Conservation (phyloP, 345 rosid species). For the Ceriops tagal region DNA sequence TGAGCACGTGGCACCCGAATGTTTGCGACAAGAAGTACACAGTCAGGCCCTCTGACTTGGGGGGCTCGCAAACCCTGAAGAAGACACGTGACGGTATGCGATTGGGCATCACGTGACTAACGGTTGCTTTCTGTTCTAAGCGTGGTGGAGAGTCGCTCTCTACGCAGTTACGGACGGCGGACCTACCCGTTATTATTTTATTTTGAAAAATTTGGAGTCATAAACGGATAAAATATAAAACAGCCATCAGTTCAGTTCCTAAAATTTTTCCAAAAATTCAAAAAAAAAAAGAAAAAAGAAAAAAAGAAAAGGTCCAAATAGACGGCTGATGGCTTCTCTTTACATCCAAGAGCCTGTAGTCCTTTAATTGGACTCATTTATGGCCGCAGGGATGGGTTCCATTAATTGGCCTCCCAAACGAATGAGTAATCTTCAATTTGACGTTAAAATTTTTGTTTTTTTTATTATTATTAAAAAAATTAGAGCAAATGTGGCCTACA, state of each 20-base stretch:
- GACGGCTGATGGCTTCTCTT: too few species aligned
- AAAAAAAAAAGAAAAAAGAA: too few species aligned
- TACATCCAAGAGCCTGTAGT: too few species aligned
- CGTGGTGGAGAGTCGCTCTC: not conserved
- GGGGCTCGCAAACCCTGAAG: not conserved
- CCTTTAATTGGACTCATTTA: too few species aligned
- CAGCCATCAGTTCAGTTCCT: too few species aligned
- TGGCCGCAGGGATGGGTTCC: not conserved
- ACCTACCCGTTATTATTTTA: too few species aligned
- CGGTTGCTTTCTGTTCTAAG: not conserved
- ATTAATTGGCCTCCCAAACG: constrained; percentile 6
- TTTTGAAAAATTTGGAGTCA: too few species aligned
- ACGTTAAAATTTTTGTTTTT: not conserved
- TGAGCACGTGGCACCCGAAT: too few species aligned
- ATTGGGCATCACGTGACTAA: constrained; percentile 20
- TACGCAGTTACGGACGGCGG: constrained; percentile 8
- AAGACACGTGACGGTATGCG: constrained; percentile 14
- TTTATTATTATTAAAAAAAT: not conserved
- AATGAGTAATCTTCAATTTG: not conserved
- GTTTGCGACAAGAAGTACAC: not conserved
- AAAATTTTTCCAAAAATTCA: too few species aligned
- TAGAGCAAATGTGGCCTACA: not conserved
- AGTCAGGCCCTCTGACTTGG: not conserved
- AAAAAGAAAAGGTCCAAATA: too few species aligned
- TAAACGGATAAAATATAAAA: too few species aligned